phyloP scores from a whole-genome alignment of 352 stramenopile species.

The Pseudoperonospora humuli region DNA sequence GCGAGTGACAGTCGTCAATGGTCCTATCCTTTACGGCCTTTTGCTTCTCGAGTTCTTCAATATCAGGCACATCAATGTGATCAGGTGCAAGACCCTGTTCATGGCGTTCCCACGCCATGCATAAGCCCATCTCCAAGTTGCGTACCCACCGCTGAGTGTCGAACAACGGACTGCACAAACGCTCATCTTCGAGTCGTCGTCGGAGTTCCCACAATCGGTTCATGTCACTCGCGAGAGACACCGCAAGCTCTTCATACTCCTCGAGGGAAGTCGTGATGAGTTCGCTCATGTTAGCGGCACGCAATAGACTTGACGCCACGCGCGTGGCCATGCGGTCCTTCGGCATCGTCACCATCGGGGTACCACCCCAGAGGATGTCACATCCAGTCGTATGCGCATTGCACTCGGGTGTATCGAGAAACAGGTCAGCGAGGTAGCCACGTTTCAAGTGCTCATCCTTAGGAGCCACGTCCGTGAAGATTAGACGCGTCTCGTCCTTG shows the following conservation, averaged over 20 bases:
- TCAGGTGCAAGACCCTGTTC: slow-evolving; percentile 54
- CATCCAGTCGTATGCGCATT: slow-evolving; percentile 90
- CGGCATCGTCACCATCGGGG: slow-evolving; percentile 86
- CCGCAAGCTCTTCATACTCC: slow-evolving; percentile 89
- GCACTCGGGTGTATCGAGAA: slow-evolving; percentile 88
- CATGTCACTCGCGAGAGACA: slow-evolving; percentile 82
- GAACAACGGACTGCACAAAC: slow-evolving; percentile 65
- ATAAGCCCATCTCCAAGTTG: slow-evolving; percentile 79
- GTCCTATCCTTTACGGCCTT: slow-evolving; percentile 14
- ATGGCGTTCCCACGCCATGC: slow-evolving; percentile 63
- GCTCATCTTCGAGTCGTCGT: slow-evolving; percentile 57
- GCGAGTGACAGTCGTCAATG: slow-evolving; percentile 4
- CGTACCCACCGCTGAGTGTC: slow-evolving; percentile 72
- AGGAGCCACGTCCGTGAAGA: slow-evolving; percentile 81
- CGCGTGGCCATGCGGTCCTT: slow-evolving; percentile 88
- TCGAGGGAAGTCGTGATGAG: slow-evolving; percentile 67
- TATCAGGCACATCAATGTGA: slow-evolving; percentile 78
- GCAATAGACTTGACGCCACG: slow-evolving; percentile 83
- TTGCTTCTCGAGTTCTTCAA: slow-evolving; percentile 39
- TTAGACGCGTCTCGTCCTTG: slow-evolving; percentile 45
- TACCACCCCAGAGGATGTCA: slow-evolving; percentile 89
- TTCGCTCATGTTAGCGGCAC: slow-evolving; percentile 67
- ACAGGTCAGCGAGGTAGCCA: slow-evolving; percentile 85
- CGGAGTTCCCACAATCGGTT: slow-evolving; percentile 77
- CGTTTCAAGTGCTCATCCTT: slow-evolving; percentile 89